Base-by-base conservation (phyloP, 148 eudicot genomes). In the Rhododendron williamsianum region DNA sequence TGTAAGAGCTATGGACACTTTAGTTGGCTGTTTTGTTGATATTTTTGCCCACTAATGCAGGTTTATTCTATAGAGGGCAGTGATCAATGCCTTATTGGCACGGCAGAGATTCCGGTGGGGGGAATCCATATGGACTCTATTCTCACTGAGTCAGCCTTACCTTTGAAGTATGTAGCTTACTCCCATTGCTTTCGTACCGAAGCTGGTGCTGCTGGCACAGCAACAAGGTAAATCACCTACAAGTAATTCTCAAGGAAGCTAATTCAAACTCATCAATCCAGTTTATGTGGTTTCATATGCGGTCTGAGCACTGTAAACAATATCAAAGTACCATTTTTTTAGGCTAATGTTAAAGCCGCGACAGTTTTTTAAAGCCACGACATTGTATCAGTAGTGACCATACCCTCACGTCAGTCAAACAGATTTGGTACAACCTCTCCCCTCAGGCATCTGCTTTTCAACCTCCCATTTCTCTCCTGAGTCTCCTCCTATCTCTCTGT, bases 171-270 rank as follows among this genome's bases (percentile, higher is more conserved):
- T 51, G 82, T 80, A 12, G 82, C 99, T 78, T 90, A 93, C 90
- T 96, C 98, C 74, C 99, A 95, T 89, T 96, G 98, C 88, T 96
- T 96, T 77, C 95, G 98, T 45, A 96, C 99, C n/a, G 99, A 96
- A 87, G 99, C 99, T 83, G 99, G 99, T 85, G 98, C 98, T 81
- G 98, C 98, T 69, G 99, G 99, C 27, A 86, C 93, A 43, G 95
- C 99, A 54, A 94, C 97, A 72, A 93, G 97, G 99, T 95, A 91
- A 85, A 38, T 60, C 82, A 45, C 69, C 46, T 33, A 7, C 6
- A 46, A 69, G 21, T 69, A 41, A 27, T 30, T 80, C 52, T 49
- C n/a, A 48, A 43, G 36, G 83, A 45, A 58, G 41, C 36, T 76
- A 58, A 38, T 60, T 82, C 15, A 48, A 49, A 48, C 58, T 23